Evolutionary conservation across 768 basidiomycete species (phyloP).

Genomic region (Mycena indigotica): DNA sequence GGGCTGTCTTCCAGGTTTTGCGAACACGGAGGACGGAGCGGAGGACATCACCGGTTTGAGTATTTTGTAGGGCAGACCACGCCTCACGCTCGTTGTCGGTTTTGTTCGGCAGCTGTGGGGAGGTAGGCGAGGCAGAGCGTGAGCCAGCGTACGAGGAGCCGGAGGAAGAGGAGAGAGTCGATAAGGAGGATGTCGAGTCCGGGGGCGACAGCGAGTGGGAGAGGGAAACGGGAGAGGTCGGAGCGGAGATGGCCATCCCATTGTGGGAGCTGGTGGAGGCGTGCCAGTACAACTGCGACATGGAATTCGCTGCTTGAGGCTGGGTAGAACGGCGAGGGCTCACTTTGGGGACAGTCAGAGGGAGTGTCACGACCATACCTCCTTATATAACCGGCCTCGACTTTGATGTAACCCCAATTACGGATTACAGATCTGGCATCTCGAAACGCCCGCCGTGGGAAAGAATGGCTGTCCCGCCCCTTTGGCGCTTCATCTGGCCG

Average conservation of each 20-base stretch:
- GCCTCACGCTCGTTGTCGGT: conserved; percentile 2
- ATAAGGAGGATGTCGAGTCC: neutral
- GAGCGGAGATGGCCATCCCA: neutral
- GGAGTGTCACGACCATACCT: no score
- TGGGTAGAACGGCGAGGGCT: no score
- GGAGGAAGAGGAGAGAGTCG: neutral
- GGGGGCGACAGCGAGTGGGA: neutral
- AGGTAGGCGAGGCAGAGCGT: neutral
- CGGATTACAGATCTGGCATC: no score
- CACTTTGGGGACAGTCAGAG: no score
- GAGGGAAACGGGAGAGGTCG: neutral
- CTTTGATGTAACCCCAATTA: no score
- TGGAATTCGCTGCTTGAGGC: no score
- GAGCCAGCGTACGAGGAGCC: neutral
- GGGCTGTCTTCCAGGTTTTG: conserved; percentile 73
- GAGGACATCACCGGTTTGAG: conserved; percentile 56
- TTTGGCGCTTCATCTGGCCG: neutral
- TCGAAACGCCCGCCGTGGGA: no score
- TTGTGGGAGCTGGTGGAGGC: neutral
- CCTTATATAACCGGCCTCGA: no score
- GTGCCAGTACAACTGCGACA: neutral
- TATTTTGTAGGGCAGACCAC: conserved; percentile 29
- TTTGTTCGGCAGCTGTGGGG: neutral
- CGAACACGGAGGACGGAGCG: conserved; percentile 64
- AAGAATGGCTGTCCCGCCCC: neutral